Evolutionary conservation across 352 stramenopile genomes (phyloP), one percentile per base, ranked within the genome.

Genomic region (Globisporangium abappressorium): DNA sequence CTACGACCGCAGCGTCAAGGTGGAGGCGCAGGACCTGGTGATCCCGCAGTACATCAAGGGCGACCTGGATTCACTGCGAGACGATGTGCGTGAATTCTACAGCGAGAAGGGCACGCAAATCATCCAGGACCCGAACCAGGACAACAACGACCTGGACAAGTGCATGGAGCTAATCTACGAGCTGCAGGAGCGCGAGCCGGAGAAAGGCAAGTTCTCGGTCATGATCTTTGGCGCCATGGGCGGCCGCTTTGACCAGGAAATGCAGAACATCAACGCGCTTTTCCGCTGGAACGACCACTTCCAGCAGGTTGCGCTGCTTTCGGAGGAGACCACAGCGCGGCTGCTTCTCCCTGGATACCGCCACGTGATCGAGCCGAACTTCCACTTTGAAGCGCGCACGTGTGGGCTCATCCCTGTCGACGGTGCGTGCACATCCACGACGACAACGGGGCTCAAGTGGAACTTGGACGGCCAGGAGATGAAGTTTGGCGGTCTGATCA

Each of bases 241-340:
- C 63, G 97, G 96, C 2, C 90, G 97, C 57, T 99, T 99, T 65
- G 97, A 99, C 77, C 97, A 99, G 77, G 95, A 98, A 82, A 99
- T 99, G 93, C 94, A 95, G 69, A 96, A 85, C 64, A 76, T 99
- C 62, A 97, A 98, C 71, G 84, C 94, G 66, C 77, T 99, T 15
- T 98, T 96, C 74, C 74, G 87, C 18, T 98, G 94, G 90, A 76
- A 77, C 26, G 69, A 79, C 53, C 80, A 77, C 54, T 97, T 98
- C 73, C 66, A 89, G 51, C 74, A 87, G 28, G 77, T 98, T 55
- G 84, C 86, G 46, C 70, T 98, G 60, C 85, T 98, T 28, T 95
- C 90, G 18, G 90, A 97, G 60, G 81, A 97, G 57, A 98, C 93
- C 24, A 94, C 85, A 38, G 93, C 85, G 15, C 85, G 91, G 46